These are phyloP conservation scores for Ustilago lituana DNA, from an alignment of 1,284 basidiomycete genomes.

Conservation along the genomic window DNA sequence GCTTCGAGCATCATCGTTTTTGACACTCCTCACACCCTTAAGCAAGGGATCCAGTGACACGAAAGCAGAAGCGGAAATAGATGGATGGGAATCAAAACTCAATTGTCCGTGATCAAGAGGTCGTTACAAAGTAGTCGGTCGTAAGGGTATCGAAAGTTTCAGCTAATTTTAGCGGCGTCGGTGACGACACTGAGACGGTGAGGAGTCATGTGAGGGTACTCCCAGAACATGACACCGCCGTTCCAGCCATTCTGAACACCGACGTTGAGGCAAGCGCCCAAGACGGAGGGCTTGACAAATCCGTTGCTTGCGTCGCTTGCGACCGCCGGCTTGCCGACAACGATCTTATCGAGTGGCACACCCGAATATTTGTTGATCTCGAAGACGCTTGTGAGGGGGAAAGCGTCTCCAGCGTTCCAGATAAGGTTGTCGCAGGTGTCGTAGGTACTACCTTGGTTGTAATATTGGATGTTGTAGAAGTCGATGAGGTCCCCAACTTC, in stretches of 20 bases:
- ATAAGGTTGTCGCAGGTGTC: constrained; percentile 69
- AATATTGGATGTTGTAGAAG: constrained; percentile 71
- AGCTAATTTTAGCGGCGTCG: constrained; percentile 34
- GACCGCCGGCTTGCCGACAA: constrained; percentile 75
- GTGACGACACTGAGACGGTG: constrained; percentile 40
- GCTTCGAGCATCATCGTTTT: too few species aligned
- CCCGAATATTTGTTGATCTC: constrained; percentile 73
- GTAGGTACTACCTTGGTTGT: constrained; percentile 53
- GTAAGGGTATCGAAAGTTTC: not conserved
- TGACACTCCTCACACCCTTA: too few species aligned
- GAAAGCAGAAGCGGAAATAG: too few species aligned
- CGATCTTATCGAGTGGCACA: constrained; percentile 71
- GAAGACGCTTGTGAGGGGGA: constrained; percentile 73
- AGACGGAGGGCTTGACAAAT: constrained; percentile 71
- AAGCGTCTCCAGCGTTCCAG: constrained; percentile 71
- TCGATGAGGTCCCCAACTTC: constrained; percentile 56
- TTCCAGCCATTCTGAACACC: constrained; percentile 74
- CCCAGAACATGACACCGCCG: constrained; percentile 69
- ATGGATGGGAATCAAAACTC: constrained; percentile 6
- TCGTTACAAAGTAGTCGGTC: not conserved
- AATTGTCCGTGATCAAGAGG: constrained; percentile 39
- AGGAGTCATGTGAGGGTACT: constrained; percentile 53
- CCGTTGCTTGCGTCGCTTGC: constrained; percentile 73
- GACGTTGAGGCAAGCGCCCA: constrained; percentile 72
- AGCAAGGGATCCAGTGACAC: too few species aligned